Conservation (phyloP, 805 yeast species). For the Monosporozyma unispora region DNA sequence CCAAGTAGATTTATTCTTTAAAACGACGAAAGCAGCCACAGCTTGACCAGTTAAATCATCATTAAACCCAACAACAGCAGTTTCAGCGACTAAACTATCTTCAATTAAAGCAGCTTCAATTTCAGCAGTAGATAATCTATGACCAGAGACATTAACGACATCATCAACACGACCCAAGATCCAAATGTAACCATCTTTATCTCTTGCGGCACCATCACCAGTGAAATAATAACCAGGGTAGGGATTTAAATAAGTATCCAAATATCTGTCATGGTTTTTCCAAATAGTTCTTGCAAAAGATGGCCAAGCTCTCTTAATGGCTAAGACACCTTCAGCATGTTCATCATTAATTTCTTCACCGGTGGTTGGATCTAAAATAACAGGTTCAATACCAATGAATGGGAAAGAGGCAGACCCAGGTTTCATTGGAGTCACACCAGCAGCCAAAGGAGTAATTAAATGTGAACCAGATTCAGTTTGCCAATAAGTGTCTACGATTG, state of each 20-base stretch:
- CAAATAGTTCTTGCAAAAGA: conserved; percentile 78
- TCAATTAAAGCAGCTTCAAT: conserved; percentile 77
- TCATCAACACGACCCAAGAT: conserved; percentile 82
- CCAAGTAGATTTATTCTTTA: conserved; percentile 43
- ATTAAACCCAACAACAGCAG: conserved; percentile 76
- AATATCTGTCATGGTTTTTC: conserved; percentile 62
- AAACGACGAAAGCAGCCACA: conserved; percentile 71
- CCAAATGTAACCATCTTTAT: conserved; percentile 78
- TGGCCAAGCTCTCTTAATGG: conserved; percentile 70
- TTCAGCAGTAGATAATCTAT: conserved; percentile 81
- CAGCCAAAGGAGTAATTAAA: conserved; percentile 67
- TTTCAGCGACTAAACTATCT: conserved; percentile 60
- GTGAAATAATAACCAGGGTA: conserved; percentile 78
- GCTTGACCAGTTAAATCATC: conserved; percentile 85
- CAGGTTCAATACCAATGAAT: conserved; percentile 71
- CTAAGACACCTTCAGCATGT: conserved; percentile 75
- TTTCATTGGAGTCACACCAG: conserved; percentile 67
- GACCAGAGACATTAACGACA: conserved; percentile 82
- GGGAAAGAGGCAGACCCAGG: conserved; percentile 84
- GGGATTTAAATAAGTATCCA: conserved; percentile 77
- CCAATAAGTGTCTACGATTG: conserved; percentile 81
- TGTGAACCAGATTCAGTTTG: conserved; percentile 84
- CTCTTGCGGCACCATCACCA: conserved; percentile 87
- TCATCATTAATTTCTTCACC: conserved; percentile 62
- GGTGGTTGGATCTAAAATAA: conserved; percentile 62